Percentiles rank a stretch among this genome's conserved stretches.
Conservation (phyloP, 2,329 filamentous ascomycete genomes). For the Chaetomium strumarium region DNA sequence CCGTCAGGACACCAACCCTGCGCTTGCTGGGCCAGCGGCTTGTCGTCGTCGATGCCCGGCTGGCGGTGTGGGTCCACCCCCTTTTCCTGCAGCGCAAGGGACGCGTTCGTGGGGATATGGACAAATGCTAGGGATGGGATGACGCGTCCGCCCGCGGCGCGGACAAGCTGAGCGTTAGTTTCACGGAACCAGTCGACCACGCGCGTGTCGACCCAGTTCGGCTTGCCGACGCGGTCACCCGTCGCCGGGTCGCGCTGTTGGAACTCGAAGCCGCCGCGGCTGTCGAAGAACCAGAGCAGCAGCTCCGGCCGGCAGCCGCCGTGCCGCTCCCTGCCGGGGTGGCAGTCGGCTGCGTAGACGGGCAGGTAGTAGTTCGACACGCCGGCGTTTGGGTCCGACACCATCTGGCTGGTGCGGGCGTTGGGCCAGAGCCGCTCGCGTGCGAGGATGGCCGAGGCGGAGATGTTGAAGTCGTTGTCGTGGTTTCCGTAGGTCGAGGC, state of each 20-base stretch:
- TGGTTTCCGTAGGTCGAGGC: slow-evolving; percentile 58
- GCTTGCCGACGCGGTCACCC: slow-evolving; percentile 21
- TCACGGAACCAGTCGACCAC: slow-evolving; percentile 41
- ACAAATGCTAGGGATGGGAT: slow-evolving; percentile 45
- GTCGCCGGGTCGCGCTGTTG: slow-evolving; percentile 23
- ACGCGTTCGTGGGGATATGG: slow-evolving; percentile 39
- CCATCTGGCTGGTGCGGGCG: slow-evolving; percentile 25
- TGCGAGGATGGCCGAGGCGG: slow-evolving; percentile 29
- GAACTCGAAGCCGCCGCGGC: slow-evolving; percentile 42
- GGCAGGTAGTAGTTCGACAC: slow-evolving; percentile 31
- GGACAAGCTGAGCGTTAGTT: slow-evolving; percentile 33
- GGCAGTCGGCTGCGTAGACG: slow-evolving; percentile 25
- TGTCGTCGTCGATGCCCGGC: slow-evolving; percentile 33
- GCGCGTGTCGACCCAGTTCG: slow-evolving; percentile 39
- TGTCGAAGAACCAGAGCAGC: slow-evolving; percentile 61
- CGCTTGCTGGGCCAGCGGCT: slow-evolving; percentile 28
- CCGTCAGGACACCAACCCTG: slow-evolving; percentile 31
- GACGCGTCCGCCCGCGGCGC: slow-evolving; percentile 23
- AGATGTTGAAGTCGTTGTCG: slow-evolving; percentile 38
- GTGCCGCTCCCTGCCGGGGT: background rate
- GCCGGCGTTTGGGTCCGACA: slow-evolving; percentile 20
- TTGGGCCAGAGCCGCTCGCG: slow-evolving; percentile 25
- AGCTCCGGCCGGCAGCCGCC: slow-evolving; percentile 23
- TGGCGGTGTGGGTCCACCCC: slow-evolving; percentile 27
- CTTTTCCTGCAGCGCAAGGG: slow-evolving; percentile 25